Conservation (phyloP, 257 asterid species). For the Nicotiana otophora region DNA sequence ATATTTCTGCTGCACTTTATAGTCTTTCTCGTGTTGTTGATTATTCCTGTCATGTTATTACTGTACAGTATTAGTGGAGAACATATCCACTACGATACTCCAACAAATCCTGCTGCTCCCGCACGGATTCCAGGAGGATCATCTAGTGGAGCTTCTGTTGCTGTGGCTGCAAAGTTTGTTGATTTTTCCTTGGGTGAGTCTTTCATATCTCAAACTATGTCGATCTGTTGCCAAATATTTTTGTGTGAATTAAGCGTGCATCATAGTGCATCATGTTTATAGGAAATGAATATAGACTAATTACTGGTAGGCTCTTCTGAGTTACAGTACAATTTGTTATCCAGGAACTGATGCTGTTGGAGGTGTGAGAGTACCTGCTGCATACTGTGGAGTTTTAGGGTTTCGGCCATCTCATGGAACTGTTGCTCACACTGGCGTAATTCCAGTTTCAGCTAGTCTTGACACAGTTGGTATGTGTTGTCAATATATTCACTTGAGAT, state of each 20-base stretch:
- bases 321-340: neutral
- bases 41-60: neutral
- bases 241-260: neutral
- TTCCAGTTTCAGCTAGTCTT: constrained; percentile 82
- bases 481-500: neutral
- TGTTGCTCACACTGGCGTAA: constrained; percentile 61
- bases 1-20: neutral
- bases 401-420: constrained; percentile 87
- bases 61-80: constrained; percentile 69
- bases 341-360: constrained; percentile 94
- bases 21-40: neutral
- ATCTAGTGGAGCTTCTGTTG: constrained; percentile 97
- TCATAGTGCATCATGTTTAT: neutral
- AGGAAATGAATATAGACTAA: neutral
- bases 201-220: constrained; percentile 2
- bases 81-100: constrained; percentile 75
- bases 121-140: constrained; percentile 88
- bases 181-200: constrained; percentile 90
- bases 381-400: constrained; percentile 82
- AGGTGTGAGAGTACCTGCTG: constrained; percentile 95
- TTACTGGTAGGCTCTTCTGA: neutral
- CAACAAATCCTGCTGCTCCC: constrained; percentile 87
- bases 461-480: constrained; percentile 77
- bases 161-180: constrained; percentile 81
- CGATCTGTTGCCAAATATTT: neutral